These are phyloP conservation scores for Paspalum notatum DNA, from an alignment of 176 grass and related monocot species.

Conservation along the genomic window DNA sequence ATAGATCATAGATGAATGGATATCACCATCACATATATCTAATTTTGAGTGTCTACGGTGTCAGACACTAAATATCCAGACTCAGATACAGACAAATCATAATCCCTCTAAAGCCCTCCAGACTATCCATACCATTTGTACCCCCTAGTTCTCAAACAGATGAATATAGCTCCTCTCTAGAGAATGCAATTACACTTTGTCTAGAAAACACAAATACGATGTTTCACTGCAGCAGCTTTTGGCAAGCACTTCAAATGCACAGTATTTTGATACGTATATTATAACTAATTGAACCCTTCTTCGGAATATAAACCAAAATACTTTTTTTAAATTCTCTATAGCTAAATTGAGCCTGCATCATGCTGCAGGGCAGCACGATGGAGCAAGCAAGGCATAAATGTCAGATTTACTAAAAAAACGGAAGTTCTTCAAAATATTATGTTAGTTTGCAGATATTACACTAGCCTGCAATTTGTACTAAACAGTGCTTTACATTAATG, in stretches of 20 bases:
- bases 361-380: background rate
- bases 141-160: background rate
- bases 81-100: too few species aligned
- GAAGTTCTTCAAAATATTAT: conserved; percentile 1
- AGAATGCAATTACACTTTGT: background rate
- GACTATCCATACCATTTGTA: too few species aligned
- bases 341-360: conserved; percentile 12
- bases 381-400: conserved; percentile 10
- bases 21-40: too few species aligned
- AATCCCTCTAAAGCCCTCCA: too few species aligned
- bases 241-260: background rate
- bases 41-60: too few species aligned
- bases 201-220: background rate
- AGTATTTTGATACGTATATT: background rate
- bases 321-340: background rate
- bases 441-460: conserved; percentile 4
- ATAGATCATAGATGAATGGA: too few species aligned
- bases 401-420: conserved; percentile 9
- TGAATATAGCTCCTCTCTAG: conserved; percentile 17
- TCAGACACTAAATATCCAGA: too few species aligned
- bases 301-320: background rate
- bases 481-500: conserved; percentile 2
- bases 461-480: background rate
- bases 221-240: background rate
- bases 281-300: background rate